Evolutionary conservation across 2,329 filamentous ascomycete species (phyloP).

Genomic region (Penicillium sp.): DNA sequence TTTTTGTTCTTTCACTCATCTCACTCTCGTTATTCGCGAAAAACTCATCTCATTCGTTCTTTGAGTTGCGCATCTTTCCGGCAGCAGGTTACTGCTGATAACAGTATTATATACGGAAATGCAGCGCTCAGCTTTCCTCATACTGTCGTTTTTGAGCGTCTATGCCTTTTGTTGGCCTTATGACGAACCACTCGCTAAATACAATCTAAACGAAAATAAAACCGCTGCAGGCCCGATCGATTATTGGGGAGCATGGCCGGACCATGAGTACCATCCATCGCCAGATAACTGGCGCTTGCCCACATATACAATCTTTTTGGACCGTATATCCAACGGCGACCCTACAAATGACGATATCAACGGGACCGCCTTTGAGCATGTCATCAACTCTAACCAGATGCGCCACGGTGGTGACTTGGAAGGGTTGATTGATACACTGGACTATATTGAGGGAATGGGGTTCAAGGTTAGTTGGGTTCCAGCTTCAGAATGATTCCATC

Average conservation of each 20-base stretch:
- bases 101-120: conserved; percentile 5
- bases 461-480: conserved; percentile 49
- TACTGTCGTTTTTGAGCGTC: conserved; percentile 8
- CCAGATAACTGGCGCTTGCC: conserved; percentile 64
- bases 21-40: conserved; percentile 1
- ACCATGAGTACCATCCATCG: conserved; percentile 52
- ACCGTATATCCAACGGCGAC: conserved; percentile 64
- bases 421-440: conserved; percentile 58
- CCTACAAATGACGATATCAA: conserved; percentile 58
- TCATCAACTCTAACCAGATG: conserved; percentile 59
- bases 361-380: conserved; percentile 53
- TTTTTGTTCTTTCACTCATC: conserved; percentile 5
- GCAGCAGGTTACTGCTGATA: conserved; percentile 6
- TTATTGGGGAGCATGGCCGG: conserved; percentile 56
- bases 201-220: conserved; percentile 61
- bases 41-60: not conserved
- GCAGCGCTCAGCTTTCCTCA: conserved; percentile 6
- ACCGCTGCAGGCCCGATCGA: conserved; percentile 54
- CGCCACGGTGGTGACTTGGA: conserved; percentile 61
- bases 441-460: conserved; percentile 65
- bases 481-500: not conserved
- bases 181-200: conserved; percentile 51
- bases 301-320: conserved; percentile 63
- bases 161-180: conserved; percentile 42
- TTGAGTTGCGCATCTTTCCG: conserved; percentile 1